phyloP scores from a whole-genome alignment of 305 asterid genomes.

The Solanum hybrid region DNA sequence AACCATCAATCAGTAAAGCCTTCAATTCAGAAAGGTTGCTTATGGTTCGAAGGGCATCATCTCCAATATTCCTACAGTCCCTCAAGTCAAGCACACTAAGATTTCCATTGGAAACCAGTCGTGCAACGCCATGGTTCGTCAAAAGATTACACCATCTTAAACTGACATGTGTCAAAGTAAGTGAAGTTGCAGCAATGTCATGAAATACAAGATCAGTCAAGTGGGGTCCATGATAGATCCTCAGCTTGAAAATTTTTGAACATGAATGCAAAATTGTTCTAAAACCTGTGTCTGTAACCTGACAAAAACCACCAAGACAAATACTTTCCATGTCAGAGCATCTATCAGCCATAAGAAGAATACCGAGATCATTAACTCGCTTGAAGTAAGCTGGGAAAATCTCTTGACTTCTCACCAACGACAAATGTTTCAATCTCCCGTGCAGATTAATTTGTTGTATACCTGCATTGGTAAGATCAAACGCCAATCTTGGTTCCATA shows the following conservation, averaged over 20 bases:
- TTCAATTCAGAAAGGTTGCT: conserved; percentile 54
- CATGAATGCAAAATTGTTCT: conserved; percentile 85
- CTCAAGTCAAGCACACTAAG: conserved; percentile 63
- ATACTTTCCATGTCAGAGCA: conserved; percentile 86
- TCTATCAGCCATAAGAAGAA: conserved; percentile 90
- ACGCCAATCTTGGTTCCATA: conserved; percentile 72
- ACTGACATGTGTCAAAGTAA: conserved; percentile 70
- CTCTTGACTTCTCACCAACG: conserved; percentile 77
- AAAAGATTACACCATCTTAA: conserved; percentile 84
- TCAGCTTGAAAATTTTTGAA: conserved; percentile 53
- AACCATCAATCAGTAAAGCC: conserved; percentile 66
- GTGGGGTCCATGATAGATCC: conserved; percentile 69
- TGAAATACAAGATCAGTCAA: conserved; percentile 88
- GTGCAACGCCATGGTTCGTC: conserved; percentile 59
- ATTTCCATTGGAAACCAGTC: conserved; percentile 53
- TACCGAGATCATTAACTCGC: conserved; percentile 89
- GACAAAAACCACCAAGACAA: conserved; percentile 88
- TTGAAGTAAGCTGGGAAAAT: conserved; percentile 63
- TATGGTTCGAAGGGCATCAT: conserved; percentile 64
- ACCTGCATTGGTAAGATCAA: conserved; percentile 87
- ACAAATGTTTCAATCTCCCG: conserved; percentile 87
- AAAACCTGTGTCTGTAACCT: conserved; percentile 87
- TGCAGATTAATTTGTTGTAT: conserved; percentile 73
- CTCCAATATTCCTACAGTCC: conserved; percentile 76
- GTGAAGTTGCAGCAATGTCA: conserved; percentile 75